Base-by-base conservation (phyloP, 257 asterid genomes). In the Forsythia viridissima region DNA sequence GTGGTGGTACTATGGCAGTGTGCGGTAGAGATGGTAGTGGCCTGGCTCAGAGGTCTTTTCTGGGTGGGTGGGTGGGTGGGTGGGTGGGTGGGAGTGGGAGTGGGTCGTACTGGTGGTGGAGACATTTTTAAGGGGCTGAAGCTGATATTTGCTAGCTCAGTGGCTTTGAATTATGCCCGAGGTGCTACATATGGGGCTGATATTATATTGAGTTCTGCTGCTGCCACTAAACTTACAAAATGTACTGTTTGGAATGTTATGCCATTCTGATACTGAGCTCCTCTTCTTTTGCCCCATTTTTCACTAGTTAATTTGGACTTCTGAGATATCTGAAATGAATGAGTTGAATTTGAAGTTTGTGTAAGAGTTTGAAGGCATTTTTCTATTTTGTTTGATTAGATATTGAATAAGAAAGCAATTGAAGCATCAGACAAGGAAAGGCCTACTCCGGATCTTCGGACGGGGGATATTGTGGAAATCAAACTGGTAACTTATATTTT, bases 391-490 rank as follows among this genome's bases (percentile, higher is more conserved):
- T 48, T 76, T 67, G 80, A 80, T 73, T 90, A 94, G 98, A 90
- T 94, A 80, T 82, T 94, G 86, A 90, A 94, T 72, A 90, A 85
- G 85, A 84, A 83, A 84, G 98, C 98, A 48, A 70, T 94, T 72
- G 98, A 94, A 76, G 98, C 91, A 75, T 87, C 97, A 8, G 95
- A 88, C 15, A 83, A 80, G 76, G 82, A 52, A 78, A 88, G 99
- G 85, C 90, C 90, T 42, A 93, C 85, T 41, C 99, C 99, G 12
- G 97, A 92, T 80, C 89, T 94, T 72, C 93, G 97, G 74, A 82
- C 90, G 12, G 98, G 99, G 34, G 99, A 94, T 82, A 52, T 94
- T 66, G 97, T 94, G 43, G 95, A 93, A 85, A 91, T 94, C 82
- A 94, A 94, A 87, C 90, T 91, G 92, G 99, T 94, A 83, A 46